phyloP scores from a whole-genome alignment of 2,329 filamentous ascomycete genomes.

The Tolypocladium nubicola region DNA sequence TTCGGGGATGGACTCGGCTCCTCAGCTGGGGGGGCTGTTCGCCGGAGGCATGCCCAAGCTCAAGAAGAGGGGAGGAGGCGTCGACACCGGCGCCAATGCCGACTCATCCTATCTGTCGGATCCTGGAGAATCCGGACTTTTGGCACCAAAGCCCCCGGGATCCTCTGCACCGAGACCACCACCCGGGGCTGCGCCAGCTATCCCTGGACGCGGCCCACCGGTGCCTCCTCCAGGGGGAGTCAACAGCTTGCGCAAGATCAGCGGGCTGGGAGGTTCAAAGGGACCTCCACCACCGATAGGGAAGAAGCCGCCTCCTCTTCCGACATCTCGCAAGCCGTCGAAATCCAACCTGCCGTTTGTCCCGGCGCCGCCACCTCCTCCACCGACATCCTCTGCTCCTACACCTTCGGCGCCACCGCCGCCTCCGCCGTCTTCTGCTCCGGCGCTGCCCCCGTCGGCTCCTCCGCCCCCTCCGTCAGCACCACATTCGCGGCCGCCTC shows the following conservation, averaged over 20 bases:
- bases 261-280: constrained; percentile 18
- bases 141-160: constrained; percentile 34
- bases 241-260: constrained; percentile 47
- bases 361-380: constrained; percentile 24
- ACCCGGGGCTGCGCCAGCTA: constrained; percentile 44
- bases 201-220: constrained; percentile 35
- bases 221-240: constrained; percentile 33
- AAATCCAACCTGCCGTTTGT: constrained; percentile 19
- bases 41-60: constrained; percentile 93
- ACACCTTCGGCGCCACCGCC: constrained; percentile 29
- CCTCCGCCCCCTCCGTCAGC: constrained; percentile 32
- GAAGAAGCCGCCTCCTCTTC: constrained; percentile 61
- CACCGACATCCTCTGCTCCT: constrained; percentile 26
- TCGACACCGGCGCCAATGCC: constrained; percentile 51
- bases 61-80: constrained; percentile 71
- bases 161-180: constrained; percentile 50
- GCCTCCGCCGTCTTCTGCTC: constrained; percentile 30
- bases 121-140: constrained; percentile 37
- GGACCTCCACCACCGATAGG: constrained; percentile 66
- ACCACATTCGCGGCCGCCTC: constrained; percentile 20
- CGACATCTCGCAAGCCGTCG: constrained; percentile 48
- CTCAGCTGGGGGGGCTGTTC: constrained; percentile 80
- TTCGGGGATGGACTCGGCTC: constrained; percentile 46
- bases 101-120: constrained; percentile 73
- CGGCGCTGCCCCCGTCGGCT: constrained; percentile 34